Base-by-base conservation (phyloP, 108 stramenopile species). In the Epithemia pelagica region DNA sequence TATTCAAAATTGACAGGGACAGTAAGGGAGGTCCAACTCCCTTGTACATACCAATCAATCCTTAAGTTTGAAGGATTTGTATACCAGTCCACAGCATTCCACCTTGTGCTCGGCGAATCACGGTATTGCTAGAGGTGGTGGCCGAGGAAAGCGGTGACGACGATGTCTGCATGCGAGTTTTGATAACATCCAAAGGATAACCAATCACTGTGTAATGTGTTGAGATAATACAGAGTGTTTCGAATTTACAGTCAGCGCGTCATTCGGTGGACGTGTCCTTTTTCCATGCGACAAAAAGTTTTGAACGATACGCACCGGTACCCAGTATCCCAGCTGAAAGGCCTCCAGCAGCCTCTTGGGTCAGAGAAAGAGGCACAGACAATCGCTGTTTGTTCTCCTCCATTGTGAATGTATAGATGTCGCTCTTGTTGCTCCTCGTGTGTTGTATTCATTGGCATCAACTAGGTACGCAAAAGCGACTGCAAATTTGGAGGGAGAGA, bases 1-100 rank as follows among this genome's bases (percentile, higher is more conserved):
- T 94, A 62, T 92, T 94, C 61, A 96, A 73, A 52, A 94, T 91
- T 0, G 85, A 85, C 5, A 96, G 73, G 1, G 90, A 87, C 20
- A 94, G 32, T 26, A 96, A 63, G 2, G 95, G 95, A 23, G 95
- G 90, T 20, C 73, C 79, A 7, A 96, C 73, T 18, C 95, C 95
- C 67, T 86, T 85, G 74, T 96, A 96, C 5, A 96, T 62, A 28
- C 73, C 67, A 19, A 68, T n/a, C 23, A 93, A 64, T 18, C 91
- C 91, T 71, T 93, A 89, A n/a, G 68, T 81, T 66, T 74, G 74
- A 21, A 88, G 69, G 52, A 96, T 89, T 32, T 66, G 70, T 55
- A 57, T 32, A 27, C 79, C 80, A 32, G 79, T 74, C 8, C 25
- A 32, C 32, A 80, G 30, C 65, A 82, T 75, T 21, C 58, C 61